Evolutionary conservation across 2,329 filamentous ascomycete species (phyloP).

Genomic region (Sarocladium strictum): DNA sequence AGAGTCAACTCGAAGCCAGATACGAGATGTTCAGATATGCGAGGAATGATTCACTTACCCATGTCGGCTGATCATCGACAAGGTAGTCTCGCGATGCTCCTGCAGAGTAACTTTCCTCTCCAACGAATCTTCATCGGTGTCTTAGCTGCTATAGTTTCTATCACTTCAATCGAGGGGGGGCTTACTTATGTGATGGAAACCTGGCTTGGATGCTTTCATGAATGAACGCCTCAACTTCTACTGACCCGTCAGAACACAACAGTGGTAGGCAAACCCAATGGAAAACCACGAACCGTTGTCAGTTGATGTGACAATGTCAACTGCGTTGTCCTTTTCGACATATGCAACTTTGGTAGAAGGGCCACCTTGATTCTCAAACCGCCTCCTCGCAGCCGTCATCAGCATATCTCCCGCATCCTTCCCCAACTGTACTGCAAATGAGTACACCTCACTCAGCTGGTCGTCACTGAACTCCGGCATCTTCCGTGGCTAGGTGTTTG

Average conservation of each 20-base stretch:
- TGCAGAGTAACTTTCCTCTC: slow-evolving; percentile 70
- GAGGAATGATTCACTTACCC: background rate
- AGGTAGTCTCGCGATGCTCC: slow-evolving; percentile 63
- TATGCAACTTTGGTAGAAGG: slow-evolving; percentile 18
- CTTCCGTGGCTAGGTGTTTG: slow-evolving; percentile 13
- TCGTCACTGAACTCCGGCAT: slow-evolving; percentile 25
- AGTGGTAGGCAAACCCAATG: background rate
- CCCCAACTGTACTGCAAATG: slow-evolving; percentile 64
- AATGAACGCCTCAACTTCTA: slow-evolving; percentile 69
- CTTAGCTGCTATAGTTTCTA: slow-evolving; percentile 9
- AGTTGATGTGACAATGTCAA: slow-evolving; percentile 73
- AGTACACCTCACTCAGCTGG: slow-evolving; percentile 60
- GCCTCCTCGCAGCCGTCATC: slow-evolving; percentile 47
- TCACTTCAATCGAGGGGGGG: slow-evolving; percentile 11
- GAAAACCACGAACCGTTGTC: slow-evolving; percentile 52
- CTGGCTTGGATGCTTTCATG: slow-evolving; percentile 48
- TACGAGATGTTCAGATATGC: background rate
- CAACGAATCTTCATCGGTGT: slow-evolving; percentile 53
- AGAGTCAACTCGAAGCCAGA: slow-evolving; percentile 11
- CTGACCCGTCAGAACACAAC: background rate
- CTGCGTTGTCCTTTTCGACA: slow-evolving; percentile 65
- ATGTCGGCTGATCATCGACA: slow-evolving; percentile 36
- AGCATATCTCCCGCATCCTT: slow-evolving; percentile 65
- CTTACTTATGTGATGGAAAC: slow-evolving; percentile 63
- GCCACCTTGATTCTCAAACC: slow-evolving; percentile 18